These are phyloP conservation scores for Aspergillus eucalypticola DNA, from an alignment of 2,329 filamentous ascomycete genomes.

Conservation along the genomic window DNA sequence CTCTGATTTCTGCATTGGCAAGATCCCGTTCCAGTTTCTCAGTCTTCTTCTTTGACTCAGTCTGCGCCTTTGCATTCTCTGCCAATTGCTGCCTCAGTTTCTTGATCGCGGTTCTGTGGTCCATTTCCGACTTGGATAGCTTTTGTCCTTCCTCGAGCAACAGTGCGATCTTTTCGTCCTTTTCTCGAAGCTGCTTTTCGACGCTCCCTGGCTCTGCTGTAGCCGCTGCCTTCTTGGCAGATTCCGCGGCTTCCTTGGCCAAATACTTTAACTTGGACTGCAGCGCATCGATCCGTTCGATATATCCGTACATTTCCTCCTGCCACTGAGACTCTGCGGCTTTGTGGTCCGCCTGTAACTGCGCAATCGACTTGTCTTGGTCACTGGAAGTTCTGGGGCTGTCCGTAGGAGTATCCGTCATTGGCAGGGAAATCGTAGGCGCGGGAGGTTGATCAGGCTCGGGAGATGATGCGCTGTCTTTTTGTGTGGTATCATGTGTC, in stretches of 20 bases:
- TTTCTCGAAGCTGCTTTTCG: constrained; percentile 82
- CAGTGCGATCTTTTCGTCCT: constrained; percentile 84
- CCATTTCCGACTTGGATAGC: constrained; percentile 81
- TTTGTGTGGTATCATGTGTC: background rate
- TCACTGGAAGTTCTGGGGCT: constrained; percentile 27
- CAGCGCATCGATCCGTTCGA: constrained; percentile 87
- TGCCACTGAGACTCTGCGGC: constrained; percentile 63
- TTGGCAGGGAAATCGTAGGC: constrained; percentile 19
- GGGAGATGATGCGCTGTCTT: background rate
- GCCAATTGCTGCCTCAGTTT: constrained; percentile 62
- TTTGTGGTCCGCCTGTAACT: constrained; percentile 53
- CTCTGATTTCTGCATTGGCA: constrained; percentile 53
- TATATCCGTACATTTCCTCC: constrained; percentile 78
- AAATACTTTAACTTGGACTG: constrained; percentile 90
- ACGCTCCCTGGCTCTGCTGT: constrained; percentile 63
- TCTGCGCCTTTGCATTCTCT: constrained; percentile 55
- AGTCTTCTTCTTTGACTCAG: constrained; percentile 57
- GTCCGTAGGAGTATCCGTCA: constrained; percentile 19
- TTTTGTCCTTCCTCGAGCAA: constrained; percentile 91
- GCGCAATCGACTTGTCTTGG: constrained; percentile 49
- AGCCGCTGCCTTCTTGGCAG: constrained; percentile 69
- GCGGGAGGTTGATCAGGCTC: background rate
- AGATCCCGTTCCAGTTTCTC: constrained; percentile 60
- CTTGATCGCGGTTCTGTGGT: constrained; percentile 79
- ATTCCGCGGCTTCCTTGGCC: constrained; percentile 73